Conservation (phyloP, 2,329 filamentous ascomycete genomes). For the Ophioceras dolichostomum region DNA sequence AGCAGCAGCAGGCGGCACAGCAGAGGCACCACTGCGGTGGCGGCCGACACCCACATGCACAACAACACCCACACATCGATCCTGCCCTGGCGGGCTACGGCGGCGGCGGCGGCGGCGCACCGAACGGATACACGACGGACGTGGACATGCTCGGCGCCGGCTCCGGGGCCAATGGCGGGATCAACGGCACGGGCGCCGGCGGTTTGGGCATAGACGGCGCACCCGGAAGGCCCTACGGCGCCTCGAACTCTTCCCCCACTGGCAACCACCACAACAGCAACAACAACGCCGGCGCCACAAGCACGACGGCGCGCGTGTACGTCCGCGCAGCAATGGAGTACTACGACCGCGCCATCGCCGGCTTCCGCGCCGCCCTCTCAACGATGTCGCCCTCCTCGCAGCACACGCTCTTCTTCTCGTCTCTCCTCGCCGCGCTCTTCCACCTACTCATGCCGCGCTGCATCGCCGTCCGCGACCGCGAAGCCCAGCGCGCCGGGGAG, state of each 20-base stretch:
- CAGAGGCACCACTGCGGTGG: neutral
- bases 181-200: neutral
- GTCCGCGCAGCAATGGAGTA: slow-evolving; percentile 1
- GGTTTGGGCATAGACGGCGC: no score
- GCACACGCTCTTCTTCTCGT: slow-evolving; percentile 1
- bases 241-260: neutral
- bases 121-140: no score
- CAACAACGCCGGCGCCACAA: neutral
- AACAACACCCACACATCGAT: no score
- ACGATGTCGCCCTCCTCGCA: slow-evolving; percentile 1
- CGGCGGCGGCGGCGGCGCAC: neutral
- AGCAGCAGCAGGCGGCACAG: neutral
- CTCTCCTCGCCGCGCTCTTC: slow-evolving; percentile 1
- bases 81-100: neutral
- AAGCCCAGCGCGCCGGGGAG: neutral
- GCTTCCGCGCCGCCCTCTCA: neutral
- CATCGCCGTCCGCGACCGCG: neutral
- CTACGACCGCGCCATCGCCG: neutral
- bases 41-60: no score
- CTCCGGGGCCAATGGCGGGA: neutral
- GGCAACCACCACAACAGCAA: neutral
- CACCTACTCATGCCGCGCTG: slow-evolving; percentile 2
- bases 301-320: neutral
- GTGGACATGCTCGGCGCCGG: neutral
- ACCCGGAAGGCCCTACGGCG: no score